phyloP scores from a whole-genome alignment of 306 rosid species.

The Dryas octopetala region DNA sequence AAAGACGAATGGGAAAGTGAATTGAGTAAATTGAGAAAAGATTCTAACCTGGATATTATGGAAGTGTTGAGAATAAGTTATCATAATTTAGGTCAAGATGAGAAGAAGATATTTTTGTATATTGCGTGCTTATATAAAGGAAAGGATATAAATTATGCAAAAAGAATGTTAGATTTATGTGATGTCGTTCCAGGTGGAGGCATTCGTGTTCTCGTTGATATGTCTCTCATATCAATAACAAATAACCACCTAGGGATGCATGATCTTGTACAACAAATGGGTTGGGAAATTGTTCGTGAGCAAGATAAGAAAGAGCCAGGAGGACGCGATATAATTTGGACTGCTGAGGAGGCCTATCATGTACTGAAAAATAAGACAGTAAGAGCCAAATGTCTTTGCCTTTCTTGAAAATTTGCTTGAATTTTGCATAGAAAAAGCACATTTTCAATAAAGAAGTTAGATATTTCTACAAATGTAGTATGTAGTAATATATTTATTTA shows the following conservation, averaged over 20 bases:
- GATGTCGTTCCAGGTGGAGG: slow-evolving; percentile 28
- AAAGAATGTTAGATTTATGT: slow-evolving; percentile 1
- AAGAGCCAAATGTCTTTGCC: neutral
- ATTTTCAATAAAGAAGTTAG: neutral
- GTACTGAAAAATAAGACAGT: slow-evolving; percentile 26
- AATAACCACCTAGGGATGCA: neutral
- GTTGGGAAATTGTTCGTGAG: slow-evolving; percentile 28
- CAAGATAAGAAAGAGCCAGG: slow-evolving; percentile 3
- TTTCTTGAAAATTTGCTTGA: too few relatives aligned
- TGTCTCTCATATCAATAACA: slow-evolving; percentile 31
- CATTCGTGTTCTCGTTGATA: slow-evolving; percentile 35
- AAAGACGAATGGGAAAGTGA: neutral
- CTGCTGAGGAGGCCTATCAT: slow-evolving; percentile 14
- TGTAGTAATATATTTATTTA: neutral
- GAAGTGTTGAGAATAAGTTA: slow-evolving; percentile 11
- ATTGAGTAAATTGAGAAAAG: neutral
- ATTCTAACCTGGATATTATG: neutral
- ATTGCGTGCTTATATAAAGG: slow-evolving; percentile 38
- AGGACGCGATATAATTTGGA: slow-evolving; percentile 26
- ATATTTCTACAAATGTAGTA: too few relatives aligned
- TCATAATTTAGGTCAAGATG: slow-evolving; percentile 9
- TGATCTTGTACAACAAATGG: slow-evolving; percentile 39
- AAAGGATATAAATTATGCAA: slow-evolving; percentile 7
- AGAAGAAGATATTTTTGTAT: slow-evolving; percentile 29
- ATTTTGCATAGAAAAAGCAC: too few relatives aligned